Base-by-base conservation (phyloP, 1,139 yeast genomes). In the Yamadazyma aaseri region DNA sequence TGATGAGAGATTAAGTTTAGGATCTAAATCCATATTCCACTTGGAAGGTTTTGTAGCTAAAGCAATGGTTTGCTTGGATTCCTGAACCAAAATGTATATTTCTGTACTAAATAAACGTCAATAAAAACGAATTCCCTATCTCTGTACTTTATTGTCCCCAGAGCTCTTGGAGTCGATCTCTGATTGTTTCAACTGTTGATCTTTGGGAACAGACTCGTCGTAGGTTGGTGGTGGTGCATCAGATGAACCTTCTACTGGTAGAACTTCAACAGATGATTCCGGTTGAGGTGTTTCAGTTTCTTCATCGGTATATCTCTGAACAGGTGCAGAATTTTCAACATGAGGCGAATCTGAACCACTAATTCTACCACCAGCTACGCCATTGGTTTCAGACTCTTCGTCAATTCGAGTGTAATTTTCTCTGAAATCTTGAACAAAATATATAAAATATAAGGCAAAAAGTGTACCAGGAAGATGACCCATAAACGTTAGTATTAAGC, bases 41-140 rank as follows among this genome's bases (percentile, higher is more conserved):
- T 65, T 92, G 39, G 99, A 92, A 61, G 98, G 97, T 1, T 92
- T 87, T 56, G 77, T 86, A 12, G 97, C 97, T 1, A 83, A 77
- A 53, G 78, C 80, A 2, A 92, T 92, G 97, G 79, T 82, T 27
- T 67, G 70, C 5, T 50, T 79, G 24, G 58, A 58, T 26, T 42
- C 40, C 14, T 33, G 25, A 25, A 13, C 15, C 8, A 18, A 18
- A 18, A 10, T 18, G n/a, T 22, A 8, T n/a, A 22, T 22, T 22
- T 12, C 13, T 22, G n/a, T 22, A 22, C 25, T 8, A 25, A 13
- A 25, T 13, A 25, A 12, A 28, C 10, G 8, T 13, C 27, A 23
- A 22, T 7, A 6, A n/a, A n/a, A 11, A 14, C 22, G 20, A 17
- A 27, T 17, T 16, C 26, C 14, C 17, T 29, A 20, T n/a, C 11